phyloP scores from a whole-genome alignment of 208 protist genomes.

The Endotrypanum monterogeii region DNA sequence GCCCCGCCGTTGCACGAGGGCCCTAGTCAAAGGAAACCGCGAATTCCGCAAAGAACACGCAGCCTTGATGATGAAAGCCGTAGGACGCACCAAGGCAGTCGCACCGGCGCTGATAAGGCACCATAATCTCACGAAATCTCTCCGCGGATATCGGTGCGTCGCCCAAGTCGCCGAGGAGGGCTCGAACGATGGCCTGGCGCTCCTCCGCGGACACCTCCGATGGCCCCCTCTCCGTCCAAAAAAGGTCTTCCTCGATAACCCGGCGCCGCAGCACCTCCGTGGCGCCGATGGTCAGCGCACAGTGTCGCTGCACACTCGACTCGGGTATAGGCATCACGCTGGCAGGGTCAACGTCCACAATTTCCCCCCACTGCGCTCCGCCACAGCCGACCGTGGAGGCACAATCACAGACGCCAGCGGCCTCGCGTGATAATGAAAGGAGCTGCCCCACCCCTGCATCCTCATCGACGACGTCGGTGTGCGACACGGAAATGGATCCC shows the following conservation, averaged over 20 bases:
- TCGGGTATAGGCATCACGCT: background rate
- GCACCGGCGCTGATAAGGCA: conserved; percentile 29
- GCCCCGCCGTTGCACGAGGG: background rate
- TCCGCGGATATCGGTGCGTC: conserved; percentile 25
- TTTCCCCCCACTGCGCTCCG: conserved; percentile 2
- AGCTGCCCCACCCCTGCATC: background rate
- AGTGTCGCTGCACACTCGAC: background rate
- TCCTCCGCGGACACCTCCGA: conserved; percentile 24
- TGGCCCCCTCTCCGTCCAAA: conserved; percentile 14
- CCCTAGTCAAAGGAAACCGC: background rate
- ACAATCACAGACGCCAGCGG: conserved; percentile 1
- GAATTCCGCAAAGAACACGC: background rate
- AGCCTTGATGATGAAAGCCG: conserved; percentile 32
- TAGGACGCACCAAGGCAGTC: conserved; percentile 39
- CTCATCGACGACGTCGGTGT: background rate
- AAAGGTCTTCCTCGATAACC: conserved; percentile 20
- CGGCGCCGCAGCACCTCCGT: conserved; percentile 29
- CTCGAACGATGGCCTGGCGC: conserved; percentile 19
- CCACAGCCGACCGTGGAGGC: background rate
- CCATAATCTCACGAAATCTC: conserved; percentile 31
- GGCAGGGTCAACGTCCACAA: conserved; percentile 18
- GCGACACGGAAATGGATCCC: background rate
- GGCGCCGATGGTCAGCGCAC: background rate
- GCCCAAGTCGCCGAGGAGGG: conserved; percentile 20
- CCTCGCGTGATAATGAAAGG: background rate